Conservation (phyloP, 2,329 filamentous ascomycete genomes). For the Scedosporium aurantiacum region DNA sequence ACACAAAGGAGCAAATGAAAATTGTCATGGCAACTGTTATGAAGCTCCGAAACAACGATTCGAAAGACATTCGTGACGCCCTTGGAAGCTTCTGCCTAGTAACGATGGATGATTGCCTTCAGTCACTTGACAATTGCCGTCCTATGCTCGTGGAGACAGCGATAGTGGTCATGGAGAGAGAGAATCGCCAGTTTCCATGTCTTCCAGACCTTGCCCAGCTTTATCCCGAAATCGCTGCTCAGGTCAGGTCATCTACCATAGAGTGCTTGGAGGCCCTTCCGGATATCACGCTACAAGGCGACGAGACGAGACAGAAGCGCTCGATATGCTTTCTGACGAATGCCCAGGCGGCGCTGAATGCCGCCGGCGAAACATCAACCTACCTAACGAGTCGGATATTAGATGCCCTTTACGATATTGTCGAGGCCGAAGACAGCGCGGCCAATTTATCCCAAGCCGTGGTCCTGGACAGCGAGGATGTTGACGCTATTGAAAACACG, state of each 20-base stretch:
- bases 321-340: slow-evolving; percentile 68
- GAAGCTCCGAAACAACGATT: slow-evolving; percentile 61
- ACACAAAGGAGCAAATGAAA: slow-evolving; percentile 71
- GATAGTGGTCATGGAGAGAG: slow-evolving; percentile 48
- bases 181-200: slow-evolving; percentile 26
- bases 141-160: slow-evolving; percentile 71
- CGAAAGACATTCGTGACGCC: slow-evolving; percentile 54
- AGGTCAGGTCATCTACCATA: slow-evolving; percentile 61
- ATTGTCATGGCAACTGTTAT: slow-evolving; percentile 69
- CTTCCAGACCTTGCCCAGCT: slow-evolving; percentile 52
- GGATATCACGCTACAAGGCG: slow-evolving; percentile 70
- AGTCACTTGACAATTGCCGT: slow-evolving; percentile 57
- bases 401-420: slow-evolving; percentile 12
- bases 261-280: slow-evolving; percentile 75
- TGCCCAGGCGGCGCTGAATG: slow-evolving; percentile 51
- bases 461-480: background rate
- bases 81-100: slow-evolving; percentile 62
- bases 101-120: slow-evolving; percentile 68
- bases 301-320: slow-evolving; percentile 64
- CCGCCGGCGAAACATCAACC: slow-evolving; percentile 44
- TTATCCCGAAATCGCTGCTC: slow-evolving; percentile 49
- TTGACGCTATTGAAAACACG: slow-evolving; percentile 1
- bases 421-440: slow-evolving; percentile 14
- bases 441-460: background rate
- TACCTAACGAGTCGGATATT: background rate